A percentile compares a stretch with the other conserved stretches of the same genome.
These are phyloP conservation scores for Coccomyxa sp. DNA, from an alignment of 139 green algal genomes.

Conservation along the genomic window DNA sequence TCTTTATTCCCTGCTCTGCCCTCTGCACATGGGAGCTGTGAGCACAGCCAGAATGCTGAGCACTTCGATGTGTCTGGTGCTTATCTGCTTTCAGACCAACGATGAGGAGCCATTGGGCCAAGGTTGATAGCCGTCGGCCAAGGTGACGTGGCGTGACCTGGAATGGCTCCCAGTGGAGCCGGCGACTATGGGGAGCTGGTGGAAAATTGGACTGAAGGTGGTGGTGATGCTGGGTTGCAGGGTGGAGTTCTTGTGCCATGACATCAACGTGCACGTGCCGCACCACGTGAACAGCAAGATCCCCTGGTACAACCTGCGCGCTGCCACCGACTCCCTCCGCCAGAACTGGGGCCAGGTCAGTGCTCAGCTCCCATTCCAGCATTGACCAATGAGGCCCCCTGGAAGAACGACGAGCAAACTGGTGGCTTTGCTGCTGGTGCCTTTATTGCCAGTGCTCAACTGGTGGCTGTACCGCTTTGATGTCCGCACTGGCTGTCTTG, in stretches of 20 bases:
- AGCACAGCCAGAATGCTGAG: too few relatives aligned
- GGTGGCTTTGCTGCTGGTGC: background rate
- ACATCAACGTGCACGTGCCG: constrained; percentile 96
- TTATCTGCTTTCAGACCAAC: too few relatives aligned
- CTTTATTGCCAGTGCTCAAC: background rate
- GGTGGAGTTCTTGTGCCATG: constrained; percentile 94
- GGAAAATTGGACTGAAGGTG: too few relatives aligned
- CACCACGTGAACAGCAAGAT: constrained; percentile 95
- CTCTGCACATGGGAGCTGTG: background rate
- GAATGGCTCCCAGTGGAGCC: too few relatives aligned
- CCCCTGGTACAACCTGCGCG: constrained; percentile 91
- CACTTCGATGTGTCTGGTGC: too few relatives aligned
- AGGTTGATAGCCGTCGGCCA: too few relatives aligned
- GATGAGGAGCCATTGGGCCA: too few relatives aligned
- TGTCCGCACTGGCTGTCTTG: too few relatives aligned
- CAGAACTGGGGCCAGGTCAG: constrained; percentile 71
- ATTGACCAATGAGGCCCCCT: background rate
- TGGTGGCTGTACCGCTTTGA: too few relatives aligned
- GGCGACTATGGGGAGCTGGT: too few relatives aligned
- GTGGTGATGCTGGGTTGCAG: constrained; percentile 19
- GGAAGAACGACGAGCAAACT: background rate
- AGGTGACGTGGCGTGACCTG: too few relatives aligned
- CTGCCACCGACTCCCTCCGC: constrained; percentile 57
- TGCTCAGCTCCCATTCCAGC: background rate
- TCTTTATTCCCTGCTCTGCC: background rate